These are phyloP conservation scores for Boletus tomentosulus DNA, from an alignment of 768 basidiomycete genomes.

Conservation along the genomic window DNA sequence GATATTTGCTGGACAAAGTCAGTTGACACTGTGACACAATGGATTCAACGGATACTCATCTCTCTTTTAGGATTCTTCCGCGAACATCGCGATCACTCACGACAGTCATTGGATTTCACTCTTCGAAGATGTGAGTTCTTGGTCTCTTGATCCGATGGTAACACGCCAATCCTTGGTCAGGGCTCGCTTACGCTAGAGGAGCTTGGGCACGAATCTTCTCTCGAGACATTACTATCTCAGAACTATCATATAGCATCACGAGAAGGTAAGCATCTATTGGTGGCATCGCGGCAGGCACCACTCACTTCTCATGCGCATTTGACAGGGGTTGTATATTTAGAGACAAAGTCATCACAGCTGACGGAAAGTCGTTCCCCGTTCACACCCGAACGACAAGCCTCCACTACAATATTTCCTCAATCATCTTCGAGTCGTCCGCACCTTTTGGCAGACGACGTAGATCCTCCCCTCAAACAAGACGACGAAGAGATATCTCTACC, in stretches of 20 bases:
- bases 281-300: not conserved
- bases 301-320: not conserved
- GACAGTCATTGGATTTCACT: not conserved
- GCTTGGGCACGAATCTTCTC: not conserved
- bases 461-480: not conserved
- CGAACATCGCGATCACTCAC: conserved; percentile 1
- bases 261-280: not conserved
- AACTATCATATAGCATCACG: conserved; percentile 1
- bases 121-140: not conserved
- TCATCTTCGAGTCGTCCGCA: not conserved
- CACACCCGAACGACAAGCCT: not conserved
- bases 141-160: not conserved
- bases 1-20: not conserved
- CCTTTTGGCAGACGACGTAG: not conserved
- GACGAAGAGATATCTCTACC: not conserved
- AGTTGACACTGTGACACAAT: not conserved
- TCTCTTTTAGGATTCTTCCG: not conserved
- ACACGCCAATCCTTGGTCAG: not conserved
- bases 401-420: not conserved
- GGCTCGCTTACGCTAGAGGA: not conserved
- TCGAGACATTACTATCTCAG: not conserved
- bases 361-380: not conserved
- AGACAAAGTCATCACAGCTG: not conserved
- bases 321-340: conserved; percentile 1
- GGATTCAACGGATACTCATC: not conserved